Evolutionary conservation across 108 stramenopile species (phyloP), one percentile per base, ranked within the genome.

Genomic region (Cyclotella baltica): DNA sequence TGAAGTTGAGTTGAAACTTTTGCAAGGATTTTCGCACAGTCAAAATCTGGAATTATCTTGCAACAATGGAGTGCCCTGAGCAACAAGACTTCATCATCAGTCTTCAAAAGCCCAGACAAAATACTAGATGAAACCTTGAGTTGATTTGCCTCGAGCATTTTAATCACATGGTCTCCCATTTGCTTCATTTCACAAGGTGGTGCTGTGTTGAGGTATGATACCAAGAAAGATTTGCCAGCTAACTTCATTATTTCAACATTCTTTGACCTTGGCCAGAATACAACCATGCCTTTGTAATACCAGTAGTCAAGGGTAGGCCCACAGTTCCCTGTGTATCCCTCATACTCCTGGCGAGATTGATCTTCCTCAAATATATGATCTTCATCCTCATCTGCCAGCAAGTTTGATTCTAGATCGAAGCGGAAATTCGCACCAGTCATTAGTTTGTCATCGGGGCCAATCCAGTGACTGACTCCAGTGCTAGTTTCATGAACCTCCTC

Each of bases 241-340:
- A 9, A 29, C 19, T 38, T 46, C 27, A 40, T 29, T 16, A 67
- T 6, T 28, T 67, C 22, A 6, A 46, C 10, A n/a, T 67, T 40
- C 25, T 22, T 67, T 22, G 66, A 47, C 11, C 43, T 40, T 10
- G 66, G 66, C 66, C 66, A 67, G 37, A 67, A 67, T 19, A 47
- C 66, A 29, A 47, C 66, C 9, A 40, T 18, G 23, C 43, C 25
- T 13, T 9, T 5, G n/a, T 47, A 20, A 25, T 67, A 67, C 66
- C 66, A 67, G 25, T 67, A 67, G 36, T 67, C 66, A 40, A 67
- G 43, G 4, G 66, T 67, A 22, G 66, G 66, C 34, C 66, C 66
- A 46, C 40, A 37, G 46, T 67, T 67, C 20, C 66, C 66, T 18
- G 66, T 67, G 66, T 46, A 67, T 5, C 19, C 37, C 46, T 67